phyloP scores from a whole-genome alignment of 2,329 filamentous ascomycete genomes.

The Dryadomyces quercus-mongolicae region DNA sequence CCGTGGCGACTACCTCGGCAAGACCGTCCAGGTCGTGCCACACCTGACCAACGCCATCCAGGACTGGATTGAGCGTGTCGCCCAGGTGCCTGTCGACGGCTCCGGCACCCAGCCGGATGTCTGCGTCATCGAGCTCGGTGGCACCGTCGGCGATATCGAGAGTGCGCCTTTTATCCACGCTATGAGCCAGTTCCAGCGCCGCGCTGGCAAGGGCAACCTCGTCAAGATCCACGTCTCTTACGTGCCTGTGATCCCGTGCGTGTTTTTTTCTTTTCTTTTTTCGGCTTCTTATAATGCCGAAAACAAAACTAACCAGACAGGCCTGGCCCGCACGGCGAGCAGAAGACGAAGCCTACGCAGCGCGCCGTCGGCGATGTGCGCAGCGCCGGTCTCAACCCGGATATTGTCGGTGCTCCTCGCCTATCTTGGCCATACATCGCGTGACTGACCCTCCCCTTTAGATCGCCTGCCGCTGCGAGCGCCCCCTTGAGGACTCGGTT shows the following conservation, averaged over 20 bases:
- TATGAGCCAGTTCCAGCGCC: conserved; percentile 62
- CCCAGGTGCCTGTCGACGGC: conserved; percentile 76
- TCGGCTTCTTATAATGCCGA: too few species aligned
- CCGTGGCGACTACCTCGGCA: conserved; percentile 67
- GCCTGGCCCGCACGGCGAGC: conserved; percentile 40
- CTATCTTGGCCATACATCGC: background rate
- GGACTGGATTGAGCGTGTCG: conserved; percentile 82
- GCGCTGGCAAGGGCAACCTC: conserved; percentile 68
- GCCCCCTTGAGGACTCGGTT: conserved; percentile 58
- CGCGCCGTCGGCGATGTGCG: conserved; percentile 75
- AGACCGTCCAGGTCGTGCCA: conserved; percentile 82
- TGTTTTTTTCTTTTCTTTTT: too few species aligned
- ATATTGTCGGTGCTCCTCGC: conserved; percentile 38
- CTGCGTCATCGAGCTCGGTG: conserved; percentile 63
- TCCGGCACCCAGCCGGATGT: conserved; percentile 75
- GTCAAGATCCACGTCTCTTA: conserved; percentile 82
- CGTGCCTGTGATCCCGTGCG: conserved; percentile 53
- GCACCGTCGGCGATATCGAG: conserved; percentile 70
- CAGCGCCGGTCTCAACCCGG: conserved; percentile 63
- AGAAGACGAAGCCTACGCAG: conserved; percentile 97
- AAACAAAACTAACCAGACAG: conserved; percentile 8
- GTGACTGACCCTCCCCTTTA: conserved; percentile 18
- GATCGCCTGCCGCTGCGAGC: conserved; percentile 89
- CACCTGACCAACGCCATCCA: conserved; percentile 88
- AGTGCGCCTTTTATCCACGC: conserved; percentile 82